A percentile compares a stretch with the other conserved stretches of the same genome.
Evolutionary conservation across 2,329 filamentous ascomycete species (phyloP).

Genomic region (Leptoxyphium fumago): DNA sequence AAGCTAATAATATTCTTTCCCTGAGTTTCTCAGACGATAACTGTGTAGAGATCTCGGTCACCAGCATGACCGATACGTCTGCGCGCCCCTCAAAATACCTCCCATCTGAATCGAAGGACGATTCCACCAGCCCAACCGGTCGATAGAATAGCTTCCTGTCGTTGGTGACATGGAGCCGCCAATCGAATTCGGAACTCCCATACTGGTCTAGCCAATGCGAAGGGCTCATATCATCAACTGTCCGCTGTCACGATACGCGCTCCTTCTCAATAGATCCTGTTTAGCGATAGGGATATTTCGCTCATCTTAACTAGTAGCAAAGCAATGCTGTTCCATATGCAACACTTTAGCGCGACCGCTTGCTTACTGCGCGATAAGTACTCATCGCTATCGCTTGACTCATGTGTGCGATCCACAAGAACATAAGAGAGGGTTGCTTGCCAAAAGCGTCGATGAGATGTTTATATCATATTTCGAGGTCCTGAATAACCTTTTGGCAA

Average conservation of each 20-base stretch:
- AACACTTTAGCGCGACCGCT: too few relatives aligned
- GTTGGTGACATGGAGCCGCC: constrained; percentile 12
- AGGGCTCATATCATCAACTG: not conserved
- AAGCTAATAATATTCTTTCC: constrained; percentile 23
- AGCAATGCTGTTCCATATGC: too few relatives aligned
- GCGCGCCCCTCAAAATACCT: constrained; percentile 29
- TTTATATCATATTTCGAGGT: too few relatives aligned
- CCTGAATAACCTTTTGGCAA: too few relatives aligned
- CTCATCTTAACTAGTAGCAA: too few relatives aligned
- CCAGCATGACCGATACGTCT: constrained; percentile 27
- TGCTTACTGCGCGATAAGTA: too few relatives aligned
- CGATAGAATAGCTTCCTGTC: constrained; percentile 18
- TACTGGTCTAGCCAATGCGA: constrained; percentile 27
- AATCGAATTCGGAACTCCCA: constrained; percentile 23
- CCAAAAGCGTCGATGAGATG: too few relatives aligned
- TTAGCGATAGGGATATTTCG: too few relatives aligned
- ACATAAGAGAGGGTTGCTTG: too few relatives aligned
- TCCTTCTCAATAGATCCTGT: too few relatives aligned
- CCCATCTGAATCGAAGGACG: constrained; percentile 31
- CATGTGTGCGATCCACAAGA: too few relatives aligned
- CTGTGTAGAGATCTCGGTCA: constrained; percentile 20
- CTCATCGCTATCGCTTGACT: too few relatives aligned
- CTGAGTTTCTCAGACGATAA: constrained; percentile 20
- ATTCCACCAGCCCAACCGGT: constrained; percentile 30
- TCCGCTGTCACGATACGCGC: not conserved